A percentile compares a stretch with the other conserved stretches of the same genome.
phyloP scores from a whole-genome alignment of 2,329 filamentous ascomycete species.

The Alternaria consortialis region DNA sequence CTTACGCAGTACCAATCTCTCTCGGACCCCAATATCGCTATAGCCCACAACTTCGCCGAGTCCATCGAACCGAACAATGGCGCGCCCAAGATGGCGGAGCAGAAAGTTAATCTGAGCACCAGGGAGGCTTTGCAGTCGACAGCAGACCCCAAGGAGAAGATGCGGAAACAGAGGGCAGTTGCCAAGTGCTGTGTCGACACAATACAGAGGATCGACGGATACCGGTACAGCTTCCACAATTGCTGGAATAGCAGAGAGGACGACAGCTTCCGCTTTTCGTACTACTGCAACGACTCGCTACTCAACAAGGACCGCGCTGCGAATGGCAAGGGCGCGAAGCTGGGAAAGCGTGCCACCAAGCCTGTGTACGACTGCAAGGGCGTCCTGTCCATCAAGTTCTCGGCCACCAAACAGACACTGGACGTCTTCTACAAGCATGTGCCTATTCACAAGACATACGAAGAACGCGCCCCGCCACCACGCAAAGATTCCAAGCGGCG shows the following conservation, averaged over 20 bases:
- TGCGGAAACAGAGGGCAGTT: conserved; percentile 58
- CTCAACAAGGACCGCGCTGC: conserved; percentile 61
- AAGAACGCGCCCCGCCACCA: conserved; percentile 54
- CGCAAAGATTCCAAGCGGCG: conserved; percentile 53
- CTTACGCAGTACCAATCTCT: conserved; percentile 35
- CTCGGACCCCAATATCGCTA: conserved; percentile 36
- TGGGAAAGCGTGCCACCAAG: conserved; percentile 53
- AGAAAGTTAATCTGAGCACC: conserved; percentile 45
- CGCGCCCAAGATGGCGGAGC: conserved; percentile 26
- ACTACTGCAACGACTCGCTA: conserved; percentile 61
- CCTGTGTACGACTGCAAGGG: conserved; percentile 61
- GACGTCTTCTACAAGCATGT: conserved; percentile 59
- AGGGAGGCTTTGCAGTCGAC: conserved; percentile 48
- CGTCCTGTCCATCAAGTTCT: conserved; percentile 59
- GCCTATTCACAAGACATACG: conserved; percentile 58
- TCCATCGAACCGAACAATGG: conserved; percentile 14
- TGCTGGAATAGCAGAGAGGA: conserved; percentile 59
- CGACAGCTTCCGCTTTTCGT: conserved; percentile 58
- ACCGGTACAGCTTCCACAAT: conserved; percentile 61
- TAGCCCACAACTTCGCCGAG: conserved; percentile 31
- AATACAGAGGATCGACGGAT: conserved; percentile 58
- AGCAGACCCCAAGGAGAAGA: conserved; percentile 51
- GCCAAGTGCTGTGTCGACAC: conserved; percentile 56
- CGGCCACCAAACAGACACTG: conserved; percentile 51
- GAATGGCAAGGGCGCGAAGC: conserved; percentile 53